These are phyloP conservation scores for Lactuca sativa DNA, from an alignment of 129 eudicot genomes.

Conservation along the genomic window DNA sequence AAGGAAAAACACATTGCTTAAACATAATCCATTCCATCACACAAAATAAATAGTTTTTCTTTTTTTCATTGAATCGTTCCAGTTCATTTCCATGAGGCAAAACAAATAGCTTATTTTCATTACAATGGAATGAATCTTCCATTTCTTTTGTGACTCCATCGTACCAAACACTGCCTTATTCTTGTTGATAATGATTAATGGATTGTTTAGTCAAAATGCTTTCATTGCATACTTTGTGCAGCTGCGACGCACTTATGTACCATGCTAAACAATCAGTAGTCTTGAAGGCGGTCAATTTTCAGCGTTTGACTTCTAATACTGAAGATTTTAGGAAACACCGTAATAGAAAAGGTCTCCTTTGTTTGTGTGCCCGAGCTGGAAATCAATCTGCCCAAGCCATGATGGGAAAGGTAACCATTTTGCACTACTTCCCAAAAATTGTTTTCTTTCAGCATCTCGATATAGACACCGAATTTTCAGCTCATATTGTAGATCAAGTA, in stretches of 20 bases:
- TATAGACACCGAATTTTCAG: neutral
- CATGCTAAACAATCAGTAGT: neutral
- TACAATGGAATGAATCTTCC: too few relatives aligned
- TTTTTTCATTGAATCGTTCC: too few relatives aligned
- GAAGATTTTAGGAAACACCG: constrained; percentile 4
- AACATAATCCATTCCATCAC: too few relatives aligned
- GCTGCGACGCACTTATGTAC: constrained; percentile 15
- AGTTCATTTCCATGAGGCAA: too few relatives aligned
- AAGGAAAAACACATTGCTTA: too few relatives aligned
- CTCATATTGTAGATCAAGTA: neutral
- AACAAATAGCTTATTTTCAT: too few relatives aligned
- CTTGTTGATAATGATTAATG: neutral
- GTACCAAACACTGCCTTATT: too few relatives aligned
- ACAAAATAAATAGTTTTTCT: too few relatives aligned
- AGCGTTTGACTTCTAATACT: neutral
- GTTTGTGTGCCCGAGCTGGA: constrained; percentile 28
- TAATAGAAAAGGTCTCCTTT: constrained; percentile 14
- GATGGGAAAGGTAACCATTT: constrained; percentile 26
- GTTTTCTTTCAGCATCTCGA: neutral
- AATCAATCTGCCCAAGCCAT: constrained; percentile 13
- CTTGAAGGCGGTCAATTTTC: constrained; percentile 13
- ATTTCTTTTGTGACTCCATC: too few relatives aligned
- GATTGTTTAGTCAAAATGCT: constrained; percentile 5
- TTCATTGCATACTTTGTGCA: constrained; percentile 22
- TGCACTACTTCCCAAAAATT: neutral